These are phyloP conservation scores for Mortierella sp. DNA, from an alignment of 371 early-diverging fungal species.

Conservation along the genomic window DNA sequence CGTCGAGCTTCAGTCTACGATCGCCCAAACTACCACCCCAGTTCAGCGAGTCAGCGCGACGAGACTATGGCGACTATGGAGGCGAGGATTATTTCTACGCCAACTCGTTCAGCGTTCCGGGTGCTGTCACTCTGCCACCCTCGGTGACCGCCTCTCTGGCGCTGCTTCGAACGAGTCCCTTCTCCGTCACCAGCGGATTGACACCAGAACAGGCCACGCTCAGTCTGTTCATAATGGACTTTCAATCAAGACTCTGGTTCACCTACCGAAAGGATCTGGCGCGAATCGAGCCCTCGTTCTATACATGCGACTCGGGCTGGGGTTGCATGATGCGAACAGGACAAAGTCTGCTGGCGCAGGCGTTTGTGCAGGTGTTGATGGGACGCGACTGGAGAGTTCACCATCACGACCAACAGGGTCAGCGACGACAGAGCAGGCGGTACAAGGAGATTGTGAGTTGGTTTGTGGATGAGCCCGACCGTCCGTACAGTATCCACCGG, in stretches of 20 bases:
- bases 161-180: slow-evolving; percentile 1
- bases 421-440: slow-evolving; percentile 11
- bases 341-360: slow-evolving; percentile 92
- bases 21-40: slow-evolving; percentile 4
- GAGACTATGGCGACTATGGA: neutral
- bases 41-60: neutral
- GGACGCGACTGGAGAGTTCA: slow-evolving; percentile 62
- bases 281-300: slow-evolving; percentile 81
- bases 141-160: neutral
- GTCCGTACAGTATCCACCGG: slow-evolving; percentile 90
- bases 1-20: slow-evolving; percentile 8
- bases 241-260: slow-evolving; percentile 79
- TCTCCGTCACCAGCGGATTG: neutral
- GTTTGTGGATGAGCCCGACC: slow-evolving; percentile 87
- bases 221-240: slow-evolving; percentile 37
- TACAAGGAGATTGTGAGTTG: slow-evolving; percentile 74
- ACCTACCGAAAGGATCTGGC: slow-evolving; percentile 93
- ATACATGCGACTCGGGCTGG: slow-evolving; percentile 93
- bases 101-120: neutral
- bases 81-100: neutral
- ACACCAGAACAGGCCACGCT: slow-evolving; percentile 1
- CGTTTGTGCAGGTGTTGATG: slow-evolving; percentile 76
- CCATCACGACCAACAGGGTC: neutral
- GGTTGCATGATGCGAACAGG: slow-evolving; percentile 98
- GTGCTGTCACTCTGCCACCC: slow-evolving; percentile 1